phyloP scores from a whole-genome alignment of 2,329 filamentous ascomycete species.

The Diaporthe ampelina region DNA sequence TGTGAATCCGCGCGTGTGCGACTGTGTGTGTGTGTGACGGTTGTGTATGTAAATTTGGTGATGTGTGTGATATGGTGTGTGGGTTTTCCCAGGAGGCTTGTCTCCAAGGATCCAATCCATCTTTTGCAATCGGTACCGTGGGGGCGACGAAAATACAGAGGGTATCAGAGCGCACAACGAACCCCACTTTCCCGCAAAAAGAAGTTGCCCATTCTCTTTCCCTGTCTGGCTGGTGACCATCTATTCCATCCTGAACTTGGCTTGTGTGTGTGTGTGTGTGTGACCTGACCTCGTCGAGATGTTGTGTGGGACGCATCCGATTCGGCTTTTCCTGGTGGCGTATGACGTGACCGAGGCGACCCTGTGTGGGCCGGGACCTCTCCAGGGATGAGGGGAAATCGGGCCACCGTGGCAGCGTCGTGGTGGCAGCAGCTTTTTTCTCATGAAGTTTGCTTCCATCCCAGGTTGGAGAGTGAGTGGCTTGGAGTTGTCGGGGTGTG shows the following conservation, averaged over 20 bases:
- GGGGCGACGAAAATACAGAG: conserved; percentile 27
- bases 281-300: not conserved
- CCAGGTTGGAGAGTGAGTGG: not conserved
- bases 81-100: not conserved
- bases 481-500: not conserved
- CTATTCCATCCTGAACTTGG: not conserved
- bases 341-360: not conserved
- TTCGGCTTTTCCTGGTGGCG: not conserved
- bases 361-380: not conserved
- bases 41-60: not conserved
- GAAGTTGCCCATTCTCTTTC: conserved; percentile 1
- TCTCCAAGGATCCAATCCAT: conserved; percentile 13
- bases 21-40: not conserved
- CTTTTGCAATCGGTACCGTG: not conserved
- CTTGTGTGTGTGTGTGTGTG: conserved; percentile 17
- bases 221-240: not conserved
- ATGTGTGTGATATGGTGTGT: not conserved
- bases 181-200: conserved; percentile 15
- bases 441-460: not conserved
- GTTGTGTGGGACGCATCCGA: not conserved
- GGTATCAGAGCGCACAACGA: conserved; percentile 38
- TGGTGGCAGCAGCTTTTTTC: not conserved
- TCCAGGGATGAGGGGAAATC: not conserved
- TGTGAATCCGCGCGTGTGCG: not conserved
- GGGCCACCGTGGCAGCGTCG: not conserved